Percentiles rank a stretch among this genome's conserved stretches.
Conservation (phyloP, 192 early-diverging fungal species). For the Rhizoclosmatium globosum region DNA sequence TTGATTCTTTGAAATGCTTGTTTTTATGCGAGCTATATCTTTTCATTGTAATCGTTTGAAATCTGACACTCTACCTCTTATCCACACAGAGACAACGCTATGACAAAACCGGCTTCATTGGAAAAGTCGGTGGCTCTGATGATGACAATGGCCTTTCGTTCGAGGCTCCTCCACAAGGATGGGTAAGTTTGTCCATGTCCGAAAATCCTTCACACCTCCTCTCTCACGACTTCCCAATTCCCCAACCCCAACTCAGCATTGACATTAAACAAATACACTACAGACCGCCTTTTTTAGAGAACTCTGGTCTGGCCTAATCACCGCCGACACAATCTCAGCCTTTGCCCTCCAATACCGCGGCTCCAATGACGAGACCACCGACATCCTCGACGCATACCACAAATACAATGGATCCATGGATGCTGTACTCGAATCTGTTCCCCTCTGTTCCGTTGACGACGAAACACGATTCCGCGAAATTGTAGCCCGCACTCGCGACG, state of each 20-base stretch:
- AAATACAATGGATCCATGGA: slow-evolving; percentile 74
- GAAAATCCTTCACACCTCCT: too few relatives aligned
- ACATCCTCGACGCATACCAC: slow-evolving; percentile 72
- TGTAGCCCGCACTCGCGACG: slow-evolving; percentile 67
- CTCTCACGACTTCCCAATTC: background rate
- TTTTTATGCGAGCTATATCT: too few relatives aligned
- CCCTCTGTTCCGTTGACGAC: slow-evolving; percentile 68
- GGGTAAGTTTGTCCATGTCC: background rate
- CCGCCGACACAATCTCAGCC: slow-evolving; percentile 73
- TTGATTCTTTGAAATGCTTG: too few relatives aligned
- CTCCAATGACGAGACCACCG: slow-evolving; percentile 74
- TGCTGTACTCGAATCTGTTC: slow-evolving; percentile 67
- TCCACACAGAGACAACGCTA: slow-evolving; percentile 57
- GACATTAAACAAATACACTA: slow-evolving; percentile 50
- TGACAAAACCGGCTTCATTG: slow-evolving; percentile 75
- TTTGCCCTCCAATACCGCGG: slow-evolving; percentile 73
- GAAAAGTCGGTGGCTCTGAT: slow-evolving; percentile 53
- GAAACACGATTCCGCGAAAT: slow-evolving; percentile 68
- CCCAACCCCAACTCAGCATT: background rate
- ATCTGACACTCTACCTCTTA: background rate
- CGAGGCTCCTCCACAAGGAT: slow-evolving; percentile 18
- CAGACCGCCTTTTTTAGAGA: slow-evolving; percentile 85
- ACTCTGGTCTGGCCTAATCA: slow-evolving; percentile 79
- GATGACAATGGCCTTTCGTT: slow-evolving; percentile 42
- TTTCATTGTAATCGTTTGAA: too few relatives aligned